Evolutionary conservation across 257 asterid genomes (phyloP).

Genomic region (Lantana camara): DNA sequence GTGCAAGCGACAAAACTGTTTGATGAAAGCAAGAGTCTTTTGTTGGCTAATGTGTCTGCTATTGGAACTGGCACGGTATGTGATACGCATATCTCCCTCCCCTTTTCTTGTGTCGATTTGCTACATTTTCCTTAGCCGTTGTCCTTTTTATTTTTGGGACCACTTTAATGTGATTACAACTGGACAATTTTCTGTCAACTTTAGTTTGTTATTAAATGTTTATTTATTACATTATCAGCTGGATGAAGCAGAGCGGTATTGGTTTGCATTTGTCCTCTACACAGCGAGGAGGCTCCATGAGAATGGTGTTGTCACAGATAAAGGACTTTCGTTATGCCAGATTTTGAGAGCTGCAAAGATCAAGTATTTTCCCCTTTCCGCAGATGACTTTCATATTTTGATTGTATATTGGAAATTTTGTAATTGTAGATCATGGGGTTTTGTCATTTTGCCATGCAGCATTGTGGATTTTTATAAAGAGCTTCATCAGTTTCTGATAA

Average conservation of each 20-base stretch:
- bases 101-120: not conserved
- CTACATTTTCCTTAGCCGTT: not conserved
- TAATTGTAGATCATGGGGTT: conserved; percentile 10
- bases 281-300: conserved; percentile 60
- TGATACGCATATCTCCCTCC: conserved; percentile 3
- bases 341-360: conserved; percentile 71
- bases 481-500: conserved; percentile 73
- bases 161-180: not conserved
- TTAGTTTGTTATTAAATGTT: conserved; percentile 18
- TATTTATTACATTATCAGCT: conserved; percentile 53
- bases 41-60: conserved; percentile 52
- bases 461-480: conserved; percentile 81
- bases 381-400: conserved; percentile 18
- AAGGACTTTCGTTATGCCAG: conserved; percentile 66
- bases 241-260: conserved; percentile 86
- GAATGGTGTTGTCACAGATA: conserved; percentile 42
- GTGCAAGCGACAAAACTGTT: conserved; percentile 63
- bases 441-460: conserved; percentile 44
- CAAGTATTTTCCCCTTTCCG: conserved; percentile 51
- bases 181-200: conserved; percentile 22
- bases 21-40: conserved; percentile 64
- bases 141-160: conserved; percentile 9
- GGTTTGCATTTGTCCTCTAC: conserved; percentile 83
- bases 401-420: conserved; percentile 5
- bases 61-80: conserved; percentile 75